Evolutionary conservation across 495 filamentous ascomycete genomes (phyloP), one percentile per base, ranked within the genome.

Genomic region (Hypomontagnella monticulosa): DNA sequence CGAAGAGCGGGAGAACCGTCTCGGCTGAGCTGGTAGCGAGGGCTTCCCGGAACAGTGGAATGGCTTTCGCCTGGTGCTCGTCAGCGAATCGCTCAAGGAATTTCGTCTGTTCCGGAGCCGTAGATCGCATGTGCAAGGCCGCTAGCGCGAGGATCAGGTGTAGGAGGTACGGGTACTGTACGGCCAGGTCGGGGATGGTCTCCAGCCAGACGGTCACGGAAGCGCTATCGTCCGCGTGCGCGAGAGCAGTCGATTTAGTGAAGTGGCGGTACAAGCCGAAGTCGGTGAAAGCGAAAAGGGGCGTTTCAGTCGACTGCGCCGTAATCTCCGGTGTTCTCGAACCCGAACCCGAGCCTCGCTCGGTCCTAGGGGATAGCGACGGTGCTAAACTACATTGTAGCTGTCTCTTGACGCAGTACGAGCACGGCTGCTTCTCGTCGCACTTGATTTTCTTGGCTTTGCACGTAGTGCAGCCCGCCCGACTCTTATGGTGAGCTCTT

Each of bases 361-460:
- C 30, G 27, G n/a, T 44, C 23, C 37, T 37, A 30, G 65, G 32
- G 4, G 49, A 37, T 32, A 51, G 18, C 38, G 44, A 20, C 8
- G 57, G 46, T 4, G 47, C 47, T 11, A 67, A 43, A 34, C 65
- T 68, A 11, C 65, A 68, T n/a, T 30, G 34, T 19, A 68, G 59
- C 0, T 59, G 15, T 27, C 55, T 63, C 54, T 63, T 68, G n/a
- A 63, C 59, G 37, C 77, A 80, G 33, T 77, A 79, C 0, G 54
- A 60, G 64, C 78, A 80, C 4, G 78, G 78, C 20, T 51, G 61
- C 0, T 47, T 53, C 18, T 78, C 78, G 42, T 73, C 73, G 68
- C 78, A 80, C 53, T 78, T 78, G 42, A 80, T 72, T 68, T 78
- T 80, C 14, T 76, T 78, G 33, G 71, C 32, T 40, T 80, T 80